Evolutionary conservation across 805 yeast genomes (phyloP).

Genomic region (Ogataea zsoltii): DNA sequence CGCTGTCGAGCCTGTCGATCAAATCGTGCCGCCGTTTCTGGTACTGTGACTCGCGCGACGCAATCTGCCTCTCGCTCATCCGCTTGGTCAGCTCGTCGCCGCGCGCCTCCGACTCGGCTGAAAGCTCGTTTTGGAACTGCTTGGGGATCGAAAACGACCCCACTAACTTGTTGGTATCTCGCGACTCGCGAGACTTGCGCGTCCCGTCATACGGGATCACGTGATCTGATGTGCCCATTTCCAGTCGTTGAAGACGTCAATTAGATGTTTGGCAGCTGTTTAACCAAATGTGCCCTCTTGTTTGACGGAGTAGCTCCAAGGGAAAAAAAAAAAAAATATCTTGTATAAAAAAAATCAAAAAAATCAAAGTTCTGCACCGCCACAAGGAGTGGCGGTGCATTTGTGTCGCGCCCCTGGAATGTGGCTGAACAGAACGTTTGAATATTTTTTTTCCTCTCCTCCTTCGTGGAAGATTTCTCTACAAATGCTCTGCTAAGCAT

Average conservation of each 20-base stretch:
- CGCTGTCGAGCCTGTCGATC: constrained; percentile 13
- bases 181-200: neutral
- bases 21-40: constrained; percentile 39
- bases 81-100: constrained; percentile 26
- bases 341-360: no score
- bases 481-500: no score
- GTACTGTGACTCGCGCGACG: constrained; percentile 47
- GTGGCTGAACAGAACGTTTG: constrained; percentile 11
- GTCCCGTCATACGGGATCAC: constrained; percentile 1
- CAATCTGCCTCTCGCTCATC: constrained; percentile 29
- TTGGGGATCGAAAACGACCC: constrained; percentile 26
- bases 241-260: neutral
- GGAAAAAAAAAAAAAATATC: no score
- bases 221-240: neutral
- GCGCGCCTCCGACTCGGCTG: constrained; percentile 24
- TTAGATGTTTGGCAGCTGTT: neutral
- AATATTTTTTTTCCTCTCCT: neutral
- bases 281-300: no score
- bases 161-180: constrained; percentile 12
- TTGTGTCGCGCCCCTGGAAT: neutral
- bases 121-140: constrained; percentile 22
- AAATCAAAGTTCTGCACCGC: neutral
- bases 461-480: no score
- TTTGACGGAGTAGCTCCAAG: no score
- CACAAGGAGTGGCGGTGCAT: neutral